Conservation (phyloP, 1,284 basidiomycete genomes). For the Irpex rosettiformis region DNA sequence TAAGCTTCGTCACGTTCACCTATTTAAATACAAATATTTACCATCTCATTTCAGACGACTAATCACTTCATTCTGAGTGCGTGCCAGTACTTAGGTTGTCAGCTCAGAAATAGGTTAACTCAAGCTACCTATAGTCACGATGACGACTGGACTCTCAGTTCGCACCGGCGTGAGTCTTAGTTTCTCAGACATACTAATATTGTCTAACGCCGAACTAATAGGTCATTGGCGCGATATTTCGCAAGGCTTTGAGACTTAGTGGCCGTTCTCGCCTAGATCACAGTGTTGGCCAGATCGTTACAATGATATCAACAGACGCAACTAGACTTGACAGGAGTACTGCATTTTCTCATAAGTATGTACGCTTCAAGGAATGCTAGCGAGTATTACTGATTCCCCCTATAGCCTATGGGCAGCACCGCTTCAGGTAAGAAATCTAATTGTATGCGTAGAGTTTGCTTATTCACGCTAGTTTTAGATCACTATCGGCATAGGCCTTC, state of each 20-base stretch:
- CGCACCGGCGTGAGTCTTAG: conserved; percentile 43
- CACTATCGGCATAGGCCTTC: conserved; percentile 59
- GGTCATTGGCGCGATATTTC: conserved; percentile 68
- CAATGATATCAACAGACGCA: conserved; percentile 65
- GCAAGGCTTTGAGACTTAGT: conserved; percentile 68
- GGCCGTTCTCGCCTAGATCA: conserved; percentile 59
- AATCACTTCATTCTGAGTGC: conserved; percentile 51
- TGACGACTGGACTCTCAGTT: conserved; percentile 48
- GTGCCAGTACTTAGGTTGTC: conserved; percentile 15
- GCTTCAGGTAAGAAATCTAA: conserved; percentile 43
- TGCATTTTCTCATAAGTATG: conserved; percentile 49
- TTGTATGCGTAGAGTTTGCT: no score
- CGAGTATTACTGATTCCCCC: conserved; percentile 13
- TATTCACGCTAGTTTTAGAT: no score
- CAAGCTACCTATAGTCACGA: conserved; percentile 35
- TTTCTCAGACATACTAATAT: conserved; percentile 3
- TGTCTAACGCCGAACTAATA: conserved; percentile 26
- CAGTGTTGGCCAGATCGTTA: conserved; percentile 66
- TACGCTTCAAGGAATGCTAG: conserved; percentile 10
- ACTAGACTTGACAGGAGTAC: conserved; percentile 49
- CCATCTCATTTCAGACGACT: conserved; percentile 31
- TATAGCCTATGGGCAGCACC: conserved; percentile 53
- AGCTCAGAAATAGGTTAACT: neutral
- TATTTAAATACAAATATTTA: neutral
- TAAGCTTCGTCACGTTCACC: conserved; percentile 25